Evolutionary conservation across 192 early-diverging fungal species (phyloP).

Genomic region (Umbelopsis isabellina): DNA sequence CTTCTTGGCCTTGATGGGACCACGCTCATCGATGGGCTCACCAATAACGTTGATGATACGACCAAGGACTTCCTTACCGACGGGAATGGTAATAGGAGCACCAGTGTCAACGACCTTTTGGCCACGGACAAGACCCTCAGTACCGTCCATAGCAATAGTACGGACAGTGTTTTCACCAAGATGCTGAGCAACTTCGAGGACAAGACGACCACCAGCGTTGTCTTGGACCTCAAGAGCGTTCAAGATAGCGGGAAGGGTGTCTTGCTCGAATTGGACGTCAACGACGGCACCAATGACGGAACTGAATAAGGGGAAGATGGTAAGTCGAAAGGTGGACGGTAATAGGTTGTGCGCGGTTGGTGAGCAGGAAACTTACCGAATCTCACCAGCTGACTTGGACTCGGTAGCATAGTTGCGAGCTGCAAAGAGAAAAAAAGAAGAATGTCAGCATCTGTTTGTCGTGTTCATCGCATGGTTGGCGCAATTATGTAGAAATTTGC

Average conservation of each 20-base stretch:
- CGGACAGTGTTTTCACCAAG: constrained; percentile 99
- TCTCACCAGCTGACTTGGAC: constrained; percentile 45
- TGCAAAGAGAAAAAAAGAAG: constrained; percentile 10
- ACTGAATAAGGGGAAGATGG: constrained; percentile 67
- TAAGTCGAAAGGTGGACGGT: neutral
- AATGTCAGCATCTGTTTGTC: neutral
- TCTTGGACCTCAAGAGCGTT: constrained; percentile 95
- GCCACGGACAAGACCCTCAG: constrained; percentile 94
- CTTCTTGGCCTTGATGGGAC: constrained; percentile 92
- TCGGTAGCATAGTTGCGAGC: constrained; percentile 67
- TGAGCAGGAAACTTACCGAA: constrained; percentile 27
- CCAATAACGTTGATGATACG: constrained; percentile 99
- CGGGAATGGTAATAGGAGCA: constrained; percentile 89
- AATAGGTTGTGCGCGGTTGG: neutral
- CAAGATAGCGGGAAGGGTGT: constrained; percentile 90
- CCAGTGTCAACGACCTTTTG: constrained; percentile 95
- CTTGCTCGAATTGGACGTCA: constrained; percentile 94
- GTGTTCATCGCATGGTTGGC: neutral
- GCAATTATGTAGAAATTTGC: neutral
- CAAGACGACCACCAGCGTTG: constrained; percentile 80
- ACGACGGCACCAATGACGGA: constrained; percentile 99
- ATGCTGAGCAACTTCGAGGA: constrained; percentile 96
- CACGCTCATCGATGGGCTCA: constrained; percentile 98
- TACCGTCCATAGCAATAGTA: constrained; percentile 99
- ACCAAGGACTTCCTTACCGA: constrained; percentile 93